Conservation (phyloP, 106 monocot species). For the Xerophyta viscosa region DNA sequence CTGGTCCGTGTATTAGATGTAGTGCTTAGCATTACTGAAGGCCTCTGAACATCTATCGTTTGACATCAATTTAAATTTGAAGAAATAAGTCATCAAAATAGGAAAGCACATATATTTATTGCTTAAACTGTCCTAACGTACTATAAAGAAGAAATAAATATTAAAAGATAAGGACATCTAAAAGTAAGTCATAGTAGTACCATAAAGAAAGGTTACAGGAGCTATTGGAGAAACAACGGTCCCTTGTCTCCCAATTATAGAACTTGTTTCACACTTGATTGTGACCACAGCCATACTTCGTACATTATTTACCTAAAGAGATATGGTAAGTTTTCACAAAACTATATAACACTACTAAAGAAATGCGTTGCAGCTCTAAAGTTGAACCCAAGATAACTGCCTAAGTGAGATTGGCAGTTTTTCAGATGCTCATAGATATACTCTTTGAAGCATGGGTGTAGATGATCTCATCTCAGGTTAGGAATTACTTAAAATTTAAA, state of each 20-base stretch:
- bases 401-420: constrained; percentile 1
- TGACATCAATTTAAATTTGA: constrained; percentile 4
- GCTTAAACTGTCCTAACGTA: no score
- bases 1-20: constrained; percentile 45
- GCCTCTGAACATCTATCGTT: constrained; percentile 58
- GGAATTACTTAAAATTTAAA: no score
- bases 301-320: constrained; percentile 34
- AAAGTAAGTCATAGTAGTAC: constrained; percentile 12
- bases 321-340: no score
- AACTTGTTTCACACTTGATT: constrained; percentile 30
- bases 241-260: constrained; percentile 58
- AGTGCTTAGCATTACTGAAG: constrained; percentile 58
- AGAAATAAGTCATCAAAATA: constrained; percentile 1
- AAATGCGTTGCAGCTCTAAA: no score
- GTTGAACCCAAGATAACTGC: no score
- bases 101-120: no score
- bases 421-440: background rate
- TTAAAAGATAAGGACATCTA: no score
- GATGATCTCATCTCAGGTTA: no score
- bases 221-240: constrained; percentile 39
- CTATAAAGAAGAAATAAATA: no score
- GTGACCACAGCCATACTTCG: constrained; percentile 41
- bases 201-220: constrained; percentile 61
- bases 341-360: no score
- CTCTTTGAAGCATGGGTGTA: no score